Conservation (phyloP, 2,329 filamentous ascomycete genomes). For the Fusarium sp. region DNA sequence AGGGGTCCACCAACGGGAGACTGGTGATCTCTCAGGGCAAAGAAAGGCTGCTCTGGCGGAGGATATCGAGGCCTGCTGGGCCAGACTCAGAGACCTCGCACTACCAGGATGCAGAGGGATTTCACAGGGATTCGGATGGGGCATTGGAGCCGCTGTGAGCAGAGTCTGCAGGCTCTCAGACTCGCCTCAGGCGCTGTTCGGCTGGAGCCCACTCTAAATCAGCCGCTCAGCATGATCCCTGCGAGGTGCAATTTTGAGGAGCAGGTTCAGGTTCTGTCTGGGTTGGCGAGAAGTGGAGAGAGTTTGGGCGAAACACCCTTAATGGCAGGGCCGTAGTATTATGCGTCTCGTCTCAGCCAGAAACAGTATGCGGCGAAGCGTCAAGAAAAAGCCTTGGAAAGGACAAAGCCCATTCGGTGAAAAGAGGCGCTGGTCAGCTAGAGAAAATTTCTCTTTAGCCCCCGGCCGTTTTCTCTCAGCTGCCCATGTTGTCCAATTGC, state of each 20-base stretch:
- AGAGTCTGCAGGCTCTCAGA: slow-evolving; percentile 30
- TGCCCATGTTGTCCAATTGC: not conserved
- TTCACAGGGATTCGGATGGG: slow-evolving; percentile 15
- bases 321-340: slow-evolving; percentile 23
- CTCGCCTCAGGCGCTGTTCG: not conserved
- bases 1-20: not conserved
- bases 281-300: slow-evolving; percentile 19
- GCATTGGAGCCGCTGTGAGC: not conserved
- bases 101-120: slow-evolving; percentile 8
- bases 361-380: slow-evolving; percentile 15
- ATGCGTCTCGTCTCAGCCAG: slow-evolving; percentile 29
- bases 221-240: slow-evolving; percentile 37
- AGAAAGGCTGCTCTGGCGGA: not conserved
- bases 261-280: slow-evolving; percentile 20
- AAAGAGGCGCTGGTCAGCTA: not conserved
- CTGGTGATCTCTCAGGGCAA: not conserved
- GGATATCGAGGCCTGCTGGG: not conserved
- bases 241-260: slow-evolving; percentile 31
- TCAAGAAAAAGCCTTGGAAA: slow-evolving; percentile 10
- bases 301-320: slow-evolving; percentile 8
- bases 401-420: not conserved
- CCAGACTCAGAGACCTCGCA: not conserved
- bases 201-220: slow-evolving; percentile 28
- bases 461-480: not conserved
- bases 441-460: not conserved